Evolutionary conservation across 768 basidiomycete genomes (phyloP).

Genomic region (Hysterangium stoloniferum): DNA sequence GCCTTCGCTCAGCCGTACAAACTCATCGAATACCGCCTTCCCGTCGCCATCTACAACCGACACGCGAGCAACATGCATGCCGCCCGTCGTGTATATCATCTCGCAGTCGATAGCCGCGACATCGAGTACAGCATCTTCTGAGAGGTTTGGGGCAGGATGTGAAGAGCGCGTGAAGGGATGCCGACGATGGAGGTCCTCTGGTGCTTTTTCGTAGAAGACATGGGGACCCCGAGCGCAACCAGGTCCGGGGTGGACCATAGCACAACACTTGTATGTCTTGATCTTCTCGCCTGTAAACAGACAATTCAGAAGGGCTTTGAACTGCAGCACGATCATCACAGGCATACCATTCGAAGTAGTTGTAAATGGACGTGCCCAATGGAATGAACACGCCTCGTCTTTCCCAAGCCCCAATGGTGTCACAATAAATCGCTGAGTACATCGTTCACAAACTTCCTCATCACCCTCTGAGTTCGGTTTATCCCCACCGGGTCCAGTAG

Average conservation of each 20-base stretch:
- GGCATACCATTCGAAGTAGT: slow-evolving; percentile 57
- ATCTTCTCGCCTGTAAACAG: slow-evolving; percentile 44
- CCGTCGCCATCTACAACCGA: slow-evolving; percentile 81
- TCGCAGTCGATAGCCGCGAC: slow-evolving; percentile 93
- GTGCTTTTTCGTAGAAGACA: slow-evolving; percentile 78
- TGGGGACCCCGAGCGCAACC: slow-evolving; percentile 80
- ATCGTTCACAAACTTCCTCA: slow-evolving; percentile 66
- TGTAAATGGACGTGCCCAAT: slow-evolving; percentile 71
- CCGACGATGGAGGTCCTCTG: slow-evolving; percentile 60
- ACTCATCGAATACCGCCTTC: slow-evolving; percentile 69
- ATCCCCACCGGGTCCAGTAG: slow-evolving; percentile 56
- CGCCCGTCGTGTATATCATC: slow-evolving; percentile 92
- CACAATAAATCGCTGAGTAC: slow-evolving; percentile 61
- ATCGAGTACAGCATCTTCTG: slow-evolving; percentile 45
- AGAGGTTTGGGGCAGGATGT: slow-evolving; percentile 13
- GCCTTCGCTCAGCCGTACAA: slow-evolving; percentile 73
- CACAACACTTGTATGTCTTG: slow-evolving; percentile 75
- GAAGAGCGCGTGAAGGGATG: slow-evolving; percentile 59
- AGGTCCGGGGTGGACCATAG: slow-evolving; percentile 43
- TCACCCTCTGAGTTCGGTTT: slow-evolving; percentile 55
- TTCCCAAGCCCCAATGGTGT: slow-evolving; percentile 30
- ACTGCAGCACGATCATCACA: background rate
- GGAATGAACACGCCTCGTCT: slow-evolving; percentile 62
- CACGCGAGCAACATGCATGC: slow-evolving; percentile 83
- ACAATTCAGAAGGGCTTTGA: background rate